Base-by-base conservation (phyloP, 768 basidiomycete species). In the Leucosporidium scottii region DNA sequence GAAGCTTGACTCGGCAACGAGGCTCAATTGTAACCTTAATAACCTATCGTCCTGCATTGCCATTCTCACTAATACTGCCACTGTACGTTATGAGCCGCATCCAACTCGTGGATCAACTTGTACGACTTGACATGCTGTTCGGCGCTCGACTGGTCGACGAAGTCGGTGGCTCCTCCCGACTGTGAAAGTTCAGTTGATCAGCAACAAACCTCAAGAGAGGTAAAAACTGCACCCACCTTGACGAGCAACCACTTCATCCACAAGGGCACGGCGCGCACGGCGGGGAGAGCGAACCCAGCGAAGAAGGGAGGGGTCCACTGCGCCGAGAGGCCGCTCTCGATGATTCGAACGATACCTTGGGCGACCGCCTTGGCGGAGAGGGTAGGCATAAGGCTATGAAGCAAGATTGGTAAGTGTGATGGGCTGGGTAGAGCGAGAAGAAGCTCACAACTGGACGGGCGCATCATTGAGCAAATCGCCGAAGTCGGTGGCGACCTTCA, bases 401-500 rank as follows among this genome's bases (percentile, higher is more conserved):
- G 9, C n/a, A n/a, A 18, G 21, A n/a, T 31, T 12, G 58, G 23
- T 36, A 5, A 36, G 34, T 12, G 34, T 6, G 12, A 12, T 12
- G 34, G 34, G 12, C 6, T 5, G 12, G 34, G 12, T 36, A 12
- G 34, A 36, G 12, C 34, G 34, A 5, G 4, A 7, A 23, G n/a
- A 23, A 27, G 39, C 58, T 20, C 13, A 60, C 39, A 70, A 70
- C 49, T 66, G 64, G 30, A 21, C 59, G 47, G 65, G 64, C 34
- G 55, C 56, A 27, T 69, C 68, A 12, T 60, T 57, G 53, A 70
- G 60, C 27, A 62, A 58, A 59, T 66, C 65, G 59, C 69, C 65
- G 49, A 70, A 55, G n/a, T 66, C 62, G 21, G 69, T 70, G 21
- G 31, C 28, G 48, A 70, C 69, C 25, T 70, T 70, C 18, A 62